These are phyloP conservation scores for Eucalyptus erythrocorys DNA, from an alignment of 345 rosid species.

Conservation along the genomic window DNA sequence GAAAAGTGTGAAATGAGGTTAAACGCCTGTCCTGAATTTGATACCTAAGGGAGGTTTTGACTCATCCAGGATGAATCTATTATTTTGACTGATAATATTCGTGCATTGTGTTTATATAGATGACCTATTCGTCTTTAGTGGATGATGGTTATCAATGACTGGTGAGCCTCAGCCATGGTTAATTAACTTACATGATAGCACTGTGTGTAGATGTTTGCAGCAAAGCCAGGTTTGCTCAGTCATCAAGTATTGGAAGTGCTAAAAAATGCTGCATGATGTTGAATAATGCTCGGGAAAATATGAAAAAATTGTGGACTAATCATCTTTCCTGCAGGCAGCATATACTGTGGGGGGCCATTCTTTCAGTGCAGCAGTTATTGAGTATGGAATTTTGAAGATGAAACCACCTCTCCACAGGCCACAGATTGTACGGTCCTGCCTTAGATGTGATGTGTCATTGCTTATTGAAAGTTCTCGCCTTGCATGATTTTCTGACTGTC, in stretches of 20 bases:
- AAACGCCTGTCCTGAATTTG: neutral
- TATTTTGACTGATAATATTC: neutral
- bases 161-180: neutral
- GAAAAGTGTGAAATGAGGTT: neutral
- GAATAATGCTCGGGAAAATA: neutral
- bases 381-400: conserved; percentile 71
- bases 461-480: neutral
- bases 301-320: neutral
- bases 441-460: neutral
- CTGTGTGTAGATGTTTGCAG: neutral
- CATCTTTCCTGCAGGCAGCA: conserved; percentile 51
- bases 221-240: neutral
- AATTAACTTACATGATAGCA: neutral
- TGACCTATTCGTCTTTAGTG: neutral
- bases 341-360: conserved; percentile 93
- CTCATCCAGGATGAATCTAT: neutral
- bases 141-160: neutral
- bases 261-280: neutral
- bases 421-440: conserved; percentile 43
- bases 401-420: conserved; percentile 81
- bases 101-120: neutral
- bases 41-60: neutral
- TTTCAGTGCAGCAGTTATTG: conserved; percentile 70
- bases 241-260: neutral
- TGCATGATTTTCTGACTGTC: neutral